These are phyloP conservation scores for Phaeophleospora eucalypticola DNA, from an alignment of 2,329 filamentous ascomycete species.

Conservation along the genomic window DNA sequence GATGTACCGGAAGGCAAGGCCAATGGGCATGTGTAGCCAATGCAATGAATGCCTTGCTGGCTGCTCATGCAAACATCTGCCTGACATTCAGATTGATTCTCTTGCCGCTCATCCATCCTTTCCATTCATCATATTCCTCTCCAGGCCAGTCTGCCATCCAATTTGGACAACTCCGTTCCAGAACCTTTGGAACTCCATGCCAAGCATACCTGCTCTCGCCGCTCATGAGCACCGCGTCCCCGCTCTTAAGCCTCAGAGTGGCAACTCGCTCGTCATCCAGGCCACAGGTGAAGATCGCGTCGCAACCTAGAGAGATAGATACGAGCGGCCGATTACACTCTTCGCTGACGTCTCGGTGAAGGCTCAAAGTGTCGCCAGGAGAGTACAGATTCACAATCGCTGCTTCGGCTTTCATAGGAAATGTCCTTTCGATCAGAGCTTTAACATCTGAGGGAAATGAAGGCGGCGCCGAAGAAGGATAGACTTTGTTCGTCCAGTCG, in stretches of 20 bases:
- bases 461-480: slow-evolving; percentile 65
- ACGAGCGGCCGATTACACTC: slow-evolving; percentile 72
- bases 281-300: slow-evolving; percentile 81
- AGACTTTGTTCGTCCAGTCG: slow-evolving; percentile 85
- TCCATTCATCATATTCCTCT: slow-evolving; percentile 61
- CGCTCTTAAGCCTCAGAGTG: slow-evolving; percentile 68
- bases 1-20: not conserved
- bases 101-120: slow-evolving; percentile 83
- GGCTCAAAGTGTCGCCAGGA: slow-evolving; percentile 82
- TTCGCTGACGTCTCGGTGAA: slow-evolving; percentile 93
- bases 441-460: slow-evolving; percentile 71
- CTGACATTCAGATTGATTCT: slow-evolving; percentile 88
- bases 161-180: slow-evolving; percentile 72
- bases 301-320: slow-evolving; percentile 84
- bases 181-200: slow-evolving; percentile 89
- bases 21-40: slow-evolving; percentile 1
- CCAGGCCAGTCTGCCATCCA: slow-evolving; percentile 72
- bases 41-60: too few species aligned
- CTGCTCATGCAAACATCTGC: slow-evolving; percentile 69
- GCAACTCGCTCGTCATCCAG: slow-evolving; percentile 39
- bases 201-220: slow-evolving; percentile 79
- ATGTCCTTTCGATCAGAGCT: slow-evolving; percentile 62
- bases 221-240: slow-evolving; percentile 88
- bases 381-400: slow-evolving; percentile 93
- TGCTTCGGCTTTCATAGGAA: slow-evolving; percentile 78